phyloP scores from a whole-genome alignment of 2,329 filamentous ascomycete genomes.

The Fusarium solani-melongenae region DNA sequence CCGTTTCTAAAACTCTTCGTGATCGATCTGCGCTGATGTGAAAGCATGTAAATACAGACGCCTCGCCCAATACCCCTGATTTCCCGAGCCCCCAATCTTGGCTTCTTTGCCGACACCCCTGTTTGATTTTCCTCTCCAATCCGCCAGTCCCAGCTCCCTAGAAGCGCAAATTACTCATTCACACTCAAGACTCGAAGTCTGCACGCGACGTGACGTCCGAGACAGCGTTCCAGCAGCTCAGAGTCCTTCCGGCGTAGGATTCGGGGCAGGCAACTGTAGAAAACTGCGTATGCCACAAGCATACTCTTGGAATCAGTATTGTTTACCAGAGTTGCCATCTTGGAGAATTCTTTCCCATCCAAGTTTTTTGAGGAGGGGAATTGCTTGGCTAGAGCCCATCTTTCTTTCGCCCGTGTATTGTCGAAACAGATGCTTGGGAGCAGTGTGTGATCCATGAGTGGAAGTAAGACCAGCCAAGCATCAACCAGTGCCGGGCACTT shows the following conservation, averaged over 20 bases:
- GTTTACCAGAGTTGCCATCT: not conserved
- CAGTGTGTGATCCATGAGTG: not conserved
- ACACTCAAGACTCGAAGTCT: not conserved
- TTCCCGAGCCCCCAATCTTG: not conserved
- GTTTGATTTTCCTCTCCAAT: not conserved
- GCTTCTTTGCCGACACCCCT: not conserved
- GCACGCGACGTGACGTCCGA: not conserved
- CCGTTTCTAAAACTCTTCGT: not conserved
- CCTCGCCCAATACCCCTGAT: not conserved
- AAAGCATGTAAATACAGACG: not conserved
- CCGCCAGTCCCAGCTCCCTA: not conserved
- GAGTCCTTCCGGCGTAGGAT: not conserved
- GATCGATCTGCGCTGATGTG: not conserved
- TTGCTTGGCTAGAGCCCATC: not conserved
- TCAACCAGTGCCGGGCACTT: not conserved
- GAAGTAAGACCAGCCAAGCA: not conserved
- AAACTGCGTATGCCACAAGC: not conserved
- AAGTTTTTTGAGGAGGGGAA: not conserved
- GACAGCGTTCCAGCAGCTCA: not conserved
- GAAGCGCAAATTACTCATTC: not conserved
- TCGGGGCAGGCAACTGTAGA: not conserved
- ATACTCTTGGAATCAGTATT: not conserved
- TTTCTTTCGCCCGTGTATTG: not conserved
- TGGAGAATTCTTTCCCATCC: not conserved
- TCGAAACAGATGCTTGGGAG: not conserved